Conservation (phyloP, 306 rosid genomes). For the Prinsepia uniflora region DNA sequence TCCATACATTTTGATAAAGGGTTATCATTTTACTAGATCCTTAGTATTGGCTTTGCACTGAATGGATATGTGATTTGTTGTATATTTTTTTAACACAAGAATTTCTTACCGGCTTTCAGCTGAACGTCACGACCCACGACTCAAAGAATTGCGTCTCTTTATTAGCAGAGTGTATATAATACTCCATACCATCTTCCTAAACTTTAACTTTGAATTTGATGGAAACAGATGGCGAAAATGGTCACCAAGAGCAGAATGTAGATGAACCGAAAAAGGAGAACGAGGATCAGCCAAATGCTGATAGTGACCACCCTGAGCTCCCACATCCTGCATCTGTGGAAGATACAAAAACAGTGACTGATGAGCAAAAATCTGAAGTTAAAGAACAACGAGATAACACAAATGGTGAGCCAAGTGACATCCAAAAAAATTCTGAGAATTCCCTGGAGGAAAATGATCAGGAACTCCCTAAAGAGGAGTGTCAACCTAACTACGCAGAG, state of each 20-base stretch:
- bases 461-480: neutral
- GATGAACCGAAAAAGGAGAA: conserved; percentile 31
- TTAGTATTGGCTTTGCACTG: neutral
- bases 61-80: neutral
- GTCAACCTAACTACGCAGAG: neutral
- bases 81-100: neutral
- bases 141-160: too few species aligned
- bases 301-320: conserved; percentile 22
- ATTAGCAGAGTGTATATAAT: neutral
- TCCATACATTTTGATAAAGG: neutral
- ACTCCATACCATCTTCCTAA: neutral
- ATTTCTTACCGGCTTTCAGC: too few species aligned
- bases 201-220: conserved; percentile 13
- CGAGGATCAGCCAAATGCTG: conserved; percentile 27
- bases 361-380: conserved; percentile 31
- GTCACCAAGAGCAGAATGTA: conserved; percentile 45
- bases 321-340: conserved; percentile 36
- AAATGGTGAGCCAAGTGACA: conserved; percentile 27
- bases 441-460: conserved; percentile 31
- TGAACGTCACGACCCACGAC: too few species aligned
- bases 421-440: conserved; percentile 35
- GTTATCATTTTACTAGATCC: neutral
- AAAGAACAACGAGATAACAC: conserved; percentile 31
- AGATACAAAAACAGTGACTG: conserved; percentile 22
- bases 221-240: conserved; percentile 59